phyloP scores from a whole-genome alignment of 768 basidiomycete species.

The Pulveroboletus sp. region DNA sequence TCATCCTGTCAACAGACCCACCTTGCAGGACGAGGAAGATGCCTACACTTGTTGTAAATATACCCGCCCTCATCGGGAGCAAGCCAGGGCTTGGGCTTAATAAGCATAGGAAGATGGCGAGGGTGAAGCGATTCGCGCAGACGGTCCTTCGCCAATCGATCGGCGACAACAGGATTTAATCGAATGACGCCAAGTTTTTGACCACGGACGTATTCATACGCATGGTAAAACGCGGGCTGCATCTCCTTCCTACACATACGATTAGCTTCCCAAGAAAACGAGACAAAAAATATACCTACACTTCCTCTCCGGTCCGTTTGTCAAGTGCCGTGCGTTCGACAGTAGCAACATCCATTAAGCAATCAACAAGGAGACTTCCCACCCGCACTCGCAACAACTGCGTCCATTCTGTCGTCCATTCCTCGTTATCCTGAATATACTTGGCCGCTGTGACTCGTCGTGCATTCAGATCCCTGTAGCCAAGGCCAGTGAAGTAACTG shows the following conservation, averaged over 20 bases:
- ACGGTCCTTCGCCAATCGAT: conserved; percentile 71
- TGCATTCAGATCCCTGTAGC: conserved; percentile 57
- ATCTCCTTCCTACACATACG: conserved; percentile 51
- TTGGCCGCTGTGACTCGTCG: conserved; percentile 63
- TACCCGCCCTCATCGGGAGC: conserved; percentile 77
- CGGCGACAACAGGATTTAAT: conserved; percentile 75
- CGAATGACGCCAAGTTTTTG: conserved; percentile 90
- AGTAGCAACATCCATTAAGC: conserved; percentile 78
- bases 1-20: not conserved
- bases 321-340: conserved; percentile 58
- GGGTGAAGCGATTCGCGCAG: conserved; percentile 76
- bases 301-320: conserved; percentile 51
- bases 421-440: conserved; percentile 60
- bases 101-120: conserved; percentile 92
- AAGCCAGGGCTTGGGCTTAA: conserved; percentile 86
- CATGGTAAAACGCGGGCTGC: conserved; percentile 88
- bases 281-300: conserved; percentile 42
- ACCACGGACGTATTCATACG: conserved; percentile 91
- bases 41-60: conserved; percentile 68
- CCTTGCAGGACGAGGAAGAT: not conserved
- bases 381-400: conserved; percentile 70
- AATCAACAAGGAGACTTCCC: conserved; percentile 78
- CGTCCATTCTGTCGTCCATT: conserved; percentile 81
- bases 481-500: conserved; percentile 53
- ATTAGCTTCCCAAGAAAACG: conserved; percentile 5